Base-by-base conservation (phyloP, 495 filamentous ascomycete species). In the Astrothelium subdiscretum region DNA sequence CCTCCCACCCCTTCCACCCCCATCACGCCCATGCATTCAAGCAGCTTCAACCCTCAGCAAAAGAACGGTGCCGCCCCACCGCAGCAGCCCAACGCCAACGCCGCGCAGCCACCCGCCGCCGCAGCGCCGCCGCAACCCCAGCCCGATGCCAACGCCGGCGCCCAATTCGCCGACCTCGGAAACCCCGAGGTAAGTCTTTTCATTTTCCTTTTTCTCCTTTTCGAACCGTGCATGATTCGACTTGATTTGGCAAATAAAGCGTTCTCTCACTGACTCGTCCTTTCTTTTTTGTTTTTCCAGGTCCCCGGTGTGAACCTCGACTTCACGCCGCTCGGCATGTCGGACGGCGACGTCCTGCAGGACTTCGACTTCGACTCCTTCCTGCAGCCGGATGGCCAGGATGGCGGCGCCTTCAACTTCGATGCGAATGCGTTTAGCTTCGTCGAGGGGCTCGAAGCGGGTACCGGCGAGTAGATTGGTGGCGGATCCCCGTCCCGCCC, bases 301-400 rank as follows among this genome's bases (percentile, higher is more conserved):
- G 24, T 57, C 42, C 62, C 61, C 59, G 59, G 59, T 59, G 60
- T 80, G 72, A 81, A 73, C 48, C 78, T 88, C 70, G 84, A 86
- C 60, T 89, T 90, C 69, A 79, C 78, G 66, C 68, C 72, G 51
- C 73, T 88, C 68, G 82, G 79, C 31, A 51, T 24, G 32, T 76
- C 76, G 52, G 81, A 92, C 71, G 86, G 95, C n/a, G 81, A 92
- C 71, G 86, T 95, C n/a, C 77, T 97, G 57, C 87, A 90, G 69
- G 88, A 89, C 67, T 97, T 97, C 67, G 92, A 97, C 73, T 97
- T 97, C 72, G 92, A 97, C 73, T 90, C 89, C 0, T 97, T 97
- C 82, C 77, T 97, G 6, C 85, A 85, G 64, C 84, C 81, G 11
- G 82, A 85, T 63, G 79, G 80, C 61, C 76, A 76, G 27, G 74